These are phyloP conservation scores for Blastobotrys chiropterorum DNA, from an alignment of 805 yeast species.

Conservation along the genomic window DNA sequence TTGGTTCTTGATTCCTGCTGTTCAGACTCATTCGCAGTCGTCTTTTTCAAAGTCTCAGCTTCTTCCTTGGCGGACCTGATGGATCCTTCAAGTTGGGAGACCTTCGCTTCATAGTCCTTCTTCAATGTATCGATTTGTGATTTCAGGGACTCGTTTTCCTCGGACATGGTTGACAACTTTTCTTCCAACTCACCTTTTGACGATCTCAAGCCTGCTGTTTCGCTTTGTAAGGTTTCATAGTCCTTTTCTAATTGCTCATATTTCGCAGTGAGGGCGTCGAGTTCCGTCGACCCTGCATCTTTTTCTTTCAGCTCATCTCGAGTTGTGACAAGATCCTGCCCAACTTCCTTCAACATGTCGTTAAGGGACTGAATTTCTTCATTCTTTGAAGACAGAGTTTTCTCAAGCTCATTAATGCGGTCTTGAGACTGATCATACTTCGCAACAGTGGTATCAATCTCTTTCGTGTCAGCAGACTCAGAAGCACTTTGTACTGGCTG, in stretches of 20 bases:
- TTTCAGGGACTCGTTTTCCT: not conserved
- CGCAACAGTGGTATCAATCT: not conserved
- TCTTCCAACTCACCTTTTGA: not conserved
- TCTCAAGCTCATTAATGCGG: not conserved
- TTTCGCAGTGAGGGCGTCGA: slow-evolving; percentile 5
- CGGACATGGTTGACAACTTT: not conserved
- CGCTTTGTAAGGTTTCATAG: not conserved
- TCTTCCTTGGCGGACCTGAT: slow-evolving; percentile 3
- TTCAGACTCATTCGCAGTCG: slow-evolving; percentile 39
- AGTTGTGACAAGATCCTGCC: slow-evolving; percentile 71
- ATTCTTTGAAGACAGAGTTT: not conserved
- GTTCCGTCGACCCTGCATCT: not conserved
- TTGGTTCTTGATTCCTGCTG: slow-evolving; percentile 22
- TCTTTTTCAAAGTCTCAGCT: slow-evolving; percentile 31
- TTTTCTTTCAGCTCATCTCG: slow-evolving; percentile 47
- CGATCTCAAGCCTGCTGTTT: not conserved
- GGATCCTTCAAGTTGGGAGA: slow-evolving; percentile 1
- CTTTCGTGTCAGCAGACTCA: slow-evolving; percentile 1
- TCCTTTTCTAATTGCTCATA: slow-evolving; percentile 1
- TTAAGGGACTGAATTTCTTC: slow-evolving; percentile 65
- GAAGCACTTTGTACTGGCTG: too few relatives aligned
- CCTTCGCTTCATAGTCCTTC: slow-evolving; percentile 2
- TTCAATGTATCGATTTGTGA: not conserved
- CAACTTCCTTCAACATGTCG: slow-evolving; percentile 72
- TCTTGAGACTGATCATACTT: not conserved